Evolutionary conservation across 345 rosid genomes (phyloP), one percentile per base, ranked within the genome.

Genomic region (Angophora floribunda): DNA sequence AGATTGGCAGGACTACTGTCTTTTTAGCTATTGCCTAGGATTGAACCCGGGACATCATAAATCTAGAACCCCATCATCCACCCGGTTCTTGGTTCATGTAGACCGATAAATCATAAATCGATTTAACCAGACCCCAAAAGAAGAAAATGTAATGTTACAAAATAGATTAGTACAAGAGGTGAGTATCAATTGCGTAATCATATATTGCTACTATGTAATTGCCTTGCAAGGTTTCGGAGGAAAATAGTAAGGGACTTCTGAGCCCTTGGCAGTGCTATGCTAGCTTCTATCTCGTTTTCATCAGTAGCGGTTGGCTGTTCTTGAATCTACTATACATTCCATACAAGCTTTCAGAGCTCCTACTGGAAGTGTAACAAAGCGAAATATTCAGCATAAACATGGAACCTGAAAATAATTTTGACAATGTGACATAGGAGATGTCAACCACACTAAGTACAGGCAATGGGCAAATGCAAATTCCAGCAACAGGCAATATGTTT

Each of bases 271-370:
- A 93, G 12, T 6, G 90, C 94, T 30, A 91, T 89, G 36, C 93
- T 93, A 8, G 85, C 87, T 86, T 93, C 89, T 75, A 91, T 91
- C 89, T 92, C 89, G 26, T 87, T 90, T 89, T 90, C 98, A 5
- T 89, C 36, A 55, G 80, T 26, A 32, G 59, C 65, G 13, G 26
- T 52, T 90, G 89, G 90, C 63, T 89, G 85, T 86, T 96, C 95
- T 87, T 90, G 92, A 89, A 86, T 91, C 86, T 89, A 84, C 63
- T 94, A 96, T 87, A 96, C 96, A 90, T 85, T 91, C 85, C 96
- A 93, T 53, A 97, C 97, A 87, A 96, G 98, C 89, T 91, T 95
- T 45, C 97, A 96, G 85, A 96, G 88, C 89, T 96, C 97, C 99
- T 97, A 88, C 80, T n/a, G 87, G 82, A 88, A 89, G 88, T 57